Evolutionary conservation across 208 protist genomes (phyloP).

Genomic region (Trypanosoma scelopori): DNA sequence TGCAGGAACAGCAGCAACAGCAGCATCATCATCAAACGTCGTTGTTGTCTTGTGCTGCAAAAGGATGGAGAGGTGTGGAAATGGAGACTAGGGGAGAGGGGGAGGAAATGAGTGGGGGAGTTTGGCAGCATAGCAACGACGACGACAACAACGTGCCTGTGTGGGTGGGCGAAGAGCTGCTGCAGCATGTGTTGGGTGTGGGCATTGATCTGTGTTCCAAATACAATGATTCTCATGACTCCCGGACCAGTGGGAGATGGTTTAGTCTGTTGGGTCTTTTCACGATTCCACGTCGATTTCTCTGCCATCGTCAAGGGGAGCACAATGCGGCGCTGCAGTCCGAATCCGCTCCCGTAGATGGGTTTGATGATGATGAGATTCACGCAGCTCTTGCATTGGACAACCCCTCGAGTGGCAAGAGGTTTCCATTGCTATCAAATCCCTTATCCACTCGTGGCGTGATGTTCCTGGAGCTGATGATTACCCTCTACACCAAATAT

Average conservation of each 20-base stretch:
- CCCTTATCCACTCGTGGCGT: constrained; percentile 12
- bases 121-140: not conserved
- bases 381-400: constrained; percentile 1
- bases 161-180: constrained; percentile 24
- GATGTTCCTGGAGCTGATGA: constrained; percentile 40
- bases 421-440: constrained; percentile 23
- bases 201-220: constrained; percentile 48
- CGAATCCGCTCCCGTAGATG: constrained; percentile 7
- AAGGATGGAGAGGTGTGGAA: not conserved
- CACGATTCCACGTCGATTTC: constrained; percentile 46
- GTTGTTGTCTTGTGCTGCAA: not conserved
- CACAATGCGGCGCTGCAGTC: constrained; percentile 11
- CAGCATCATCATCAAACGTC: too few relatives aligned
- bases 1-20: too few relatives aligned
- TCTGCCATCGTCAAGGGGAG: constrained; percentile 31
- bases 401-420: not conserved
- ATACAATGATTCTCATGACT: constrained; percentile 27
- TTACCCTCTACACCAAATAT: constrained; percentile 57
- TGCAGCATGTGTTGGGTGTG: constrained; percentile 40
- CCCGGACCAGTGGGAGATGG: constrained; percentile 31
- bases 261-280: constrained; percentile 68
- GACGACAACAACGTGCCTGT: not conserved
- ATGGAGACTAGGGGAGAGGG: not conserved
- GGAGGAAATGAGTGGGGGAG: not conserved
- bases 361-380: constrained; percentile 32